phyloP scores from a whole-genome alignment of 1,139 yeast genomes.

The Hansenula sp. region DNA sequence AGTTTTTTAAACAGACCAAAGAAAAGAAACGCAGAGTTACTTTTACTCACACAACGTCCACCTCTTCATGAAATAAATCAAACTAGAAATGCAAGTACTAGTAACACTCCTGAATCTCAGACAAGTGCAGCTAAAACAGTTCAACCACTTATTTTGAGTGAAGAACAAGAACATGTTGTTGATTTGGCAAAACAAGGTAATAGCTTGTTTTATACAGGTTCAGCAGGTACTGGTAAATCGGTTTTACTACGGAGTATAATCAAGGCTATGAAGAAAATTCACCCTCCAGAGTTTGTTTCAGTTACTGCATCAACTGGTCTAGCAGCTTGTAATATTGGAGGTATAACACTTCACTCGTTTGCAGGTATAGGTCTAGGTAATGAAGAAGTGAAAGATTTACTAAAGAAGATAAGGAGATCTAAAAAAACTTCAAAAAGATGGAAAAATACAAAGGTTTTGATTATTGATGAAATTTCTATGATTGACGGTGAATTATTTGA shows the following conservation, averaged over 20 bases:
- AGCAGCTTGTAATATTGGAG: conserved; percentile 91
- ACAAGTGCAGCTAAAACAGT: conserved; percentile 18
- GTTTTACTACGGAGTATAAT: conserved; percentile 70
- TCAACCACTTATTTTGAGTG: conserved; percentile 42
- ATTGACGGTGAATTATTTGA: conserved; percentile 72
- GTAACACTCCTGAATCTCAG: neutral
- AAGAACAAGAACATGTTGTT: conserved; percentile 69
- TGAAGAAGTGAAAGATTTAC: conserved; percentile 37
- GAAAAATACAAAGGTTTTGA: conserved; percentile 56
- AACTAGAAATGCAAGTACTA: neutral
- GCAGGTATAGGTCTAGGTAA: conserved; percentile 82
- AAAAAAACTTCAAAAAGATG: conserved; percentile 56
- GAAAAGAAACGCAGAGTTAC: conserved; percentile 5
- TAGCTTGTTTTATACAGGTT: conserved; percentile 83
- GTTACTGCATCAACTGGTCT: conserved; percentile 92
- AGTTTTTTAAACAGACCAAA: neutral
- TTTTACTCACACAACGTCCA: conserved; percentile 9
- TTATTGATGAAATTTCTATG: conserved; percentile 90
- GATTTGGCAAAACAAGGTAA: conserved; percentile 58
- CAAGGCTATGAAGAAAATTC: conserved; percentile 43
- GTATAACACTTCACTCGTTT: conserved; percentile 79
- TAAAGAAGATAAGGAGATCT: conserved; percentile 53
- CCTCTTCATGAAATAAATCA: neutral
- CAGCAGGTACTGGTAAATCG: conserved; percentile 96
- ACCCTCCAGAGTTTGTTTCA: conserved; percentile 54